phyloP scores from a whole-genome alignment of 1,284 basidiomycete genomes.

The Singerocomus inundabilis region DNA sequence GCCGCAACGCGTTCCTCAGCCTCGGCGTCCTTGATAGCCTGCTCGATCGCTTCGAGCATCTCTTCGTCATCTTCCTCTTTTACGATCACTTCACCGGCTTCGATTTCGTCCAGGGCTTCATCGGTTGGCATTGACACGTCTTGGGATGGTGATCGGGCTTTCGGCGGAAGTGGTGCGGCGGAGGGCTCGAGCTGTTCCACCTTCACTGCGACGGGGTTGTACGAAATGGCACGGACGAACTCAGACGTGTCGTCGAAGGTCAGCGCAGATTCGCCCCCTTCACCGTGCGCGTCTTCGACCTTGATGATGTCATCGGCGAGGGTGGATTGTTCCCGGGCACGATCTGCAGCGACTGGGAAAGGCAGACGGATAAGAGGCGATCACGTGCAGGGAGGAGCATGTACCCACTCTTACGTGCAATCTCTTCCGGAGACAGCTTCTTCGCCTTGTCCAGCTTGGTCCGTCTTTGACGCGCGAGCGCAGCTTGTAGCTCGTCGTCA shows the following conservation, averaged over 20 bases:
- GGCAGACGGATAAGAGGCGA: not conserved
- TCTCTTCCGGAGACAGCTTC: constrained; percentile 81
- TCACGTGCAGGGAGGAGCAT: not conserved
- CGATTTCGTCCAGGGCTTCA: constrained; percentile 68
- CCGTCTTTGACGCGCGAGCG: constrained; percentile 82
- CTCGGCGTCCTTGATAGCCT: constrained; percentile 59
- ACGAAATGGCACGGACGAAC: constrained; percentile 89
- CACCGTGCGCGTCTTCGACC: constrained; percentile 62
- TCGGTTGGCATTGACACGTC: constrained; percentile 63
- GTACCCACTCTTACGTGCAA: constrained; percentile 74
- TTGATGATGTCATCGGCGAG: constrained; percentile 49
- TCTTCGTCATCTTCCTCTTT: constrained; percentile 78
- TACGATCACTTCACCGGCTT: constrained; percentile 73
- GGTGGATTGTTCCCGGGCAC: constrained; percentile 50
- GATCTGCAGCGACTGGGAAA: constrained; percentile 63
- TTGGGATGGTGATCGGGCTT: constrained; percentile 43
- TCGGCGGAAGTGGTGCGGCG: constrained; percentile 33
- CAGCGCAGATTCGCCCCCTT: constrained; percentile 57
- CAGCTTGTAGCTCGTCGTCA: constrained; percentile 97
- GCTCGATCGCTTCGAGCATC: constrained; percentile 73
- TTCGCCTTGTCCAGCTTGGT: constrained; percentile 78
- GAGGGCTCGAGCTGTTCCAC: constrained; percentile 48
- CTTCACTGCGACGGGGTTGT: constrained; percentile 56
- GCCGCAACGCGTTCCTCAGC: constrained; percentile 46
- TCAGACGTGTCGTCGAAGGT: constrained; percentile 97